Base-by-base conservation (phyloP, 2,329 filamentous ascomycete genomes). In the Hypoxylon rubiginosum region DNA sequence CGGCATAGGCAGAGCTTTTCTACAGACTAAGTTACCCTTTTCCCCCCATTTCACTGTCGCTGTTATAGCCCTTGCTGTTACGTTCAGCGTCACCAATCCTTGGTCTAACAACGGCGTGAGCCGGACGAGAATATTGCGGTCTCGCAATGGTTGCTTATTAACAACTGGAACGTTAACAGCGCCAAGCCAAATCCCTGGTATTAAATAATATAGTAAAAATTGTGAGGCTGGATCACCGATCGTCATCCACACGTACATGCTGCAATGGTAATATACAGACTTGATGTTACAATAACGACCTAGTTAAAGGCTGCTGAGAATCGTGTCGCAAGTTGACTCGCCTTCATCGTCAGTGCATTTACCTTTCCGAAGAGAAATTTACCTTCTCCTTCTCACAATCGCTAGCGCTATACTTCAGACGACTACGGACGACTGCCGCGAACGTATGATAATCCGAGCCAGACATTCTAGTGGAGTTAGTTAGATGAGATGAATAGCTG, bases 101-200 rank as follows among this genome's bases (percentile, higher is more conserved):
- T 34, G 36, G 53, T 43, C 30, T 53, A 41, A 51, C 50, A 50
- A 63, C 64, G 67, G 67, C 57, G 46, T 61, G 54, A 62, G 64
- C 67, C 64, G 67, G 53, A 19, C 41, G 55, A 41, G 62, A 28
- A 26, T 41, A 13, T 50, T 21, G 26, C 30, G 45, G 28, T 36
- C 46, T 43, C 41, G 46, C 41, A 26, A 19, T 43, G 54, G 48
- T 59, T 57, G 15, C 52, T 28, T 48, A 36, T 50, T 13, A 36
- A 26, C 46, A 28, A 43, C 50, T 46, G 55, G 55, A 51, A 63
- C 55, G 55, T 56, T 43, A 61, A 48, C 39, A 46, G 19, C 50
- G 64, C 62, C 59, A 66, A 66, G 62, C 11, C 17, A 51, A 32
- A 58, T 17, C 58, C 51, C 39, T 62, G 52, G 19, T 49, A 41